Evolutionary conservation across 352 stramenopile genomes (phyloP).

Genomic region (Aphanomyces astaci): DNA sequence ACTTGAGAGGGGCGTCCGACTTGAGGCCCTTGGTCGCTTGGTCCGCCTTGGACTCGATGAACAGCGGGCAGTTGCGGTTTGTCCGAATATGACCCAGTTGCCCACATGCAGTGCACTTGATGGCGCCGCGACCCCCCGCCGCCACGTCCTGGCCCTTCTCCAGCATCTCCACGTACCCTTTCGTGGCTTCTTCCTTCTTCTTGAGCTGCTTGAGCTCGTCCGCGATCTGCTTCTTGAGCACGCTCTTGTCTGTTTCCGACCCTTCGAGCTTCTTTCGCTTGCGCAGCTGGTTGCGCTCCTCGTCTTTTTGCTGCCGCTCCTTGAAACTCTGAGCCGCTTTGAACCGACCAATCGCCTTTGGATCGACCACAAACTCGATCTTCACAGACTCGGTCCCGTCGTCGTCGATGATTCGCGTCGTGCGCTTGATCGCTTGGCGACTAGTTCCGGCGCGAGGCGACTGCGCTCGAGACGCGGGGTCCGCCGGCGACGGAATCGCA

Average conservation of each 20-base stretch:
- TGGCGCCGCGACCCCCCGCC: slow-evolving; percentile 45
- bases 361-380: slow-evolving; percentile 75
- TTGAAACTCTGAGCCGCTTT: slow-evolving; percentile 69
- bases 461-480: slow-evolving; percentile 54
- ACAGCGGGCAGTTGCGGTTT: slow-evolving; percentile 73
- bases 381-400: slow-evolving; percentile 66
- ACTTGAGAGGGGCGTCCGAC: slow-evolving; percentile 42
- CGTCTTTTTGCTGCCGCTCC: slow-evolving; percentile 56
- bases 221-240: slow-evolving; percentile 70
- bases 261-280: slow-evolving; percentile 69
- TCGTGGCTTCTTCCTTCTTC: slow-evolving; percentile 75
- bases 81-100: slow-evolving; percentile 77
- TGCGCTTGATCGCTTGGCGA: slow-evolving; percentile 63
- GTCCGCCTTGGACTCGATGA: slow-evolving; percentile 39
- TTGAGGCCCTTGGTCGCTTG: slow-evolving; percentile 21
- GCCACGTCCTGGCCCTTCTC: slow-evolving; percentile 49
- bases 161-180: slow-evolving; percentile 75
- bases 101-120: slow-evolving; percentile 75
- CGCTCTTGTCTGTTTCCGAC: slow-evolving; percentile 38
- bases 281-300: slow-evolving; percentile 63
- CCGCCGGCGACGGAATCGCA: slow-evolving; percentile 52
- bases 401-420: slow-evolving; percentile 67
- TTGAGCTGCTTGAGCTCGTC: slow-evolving; percentile 80
- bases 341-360: slow-evolving; percentile 58
- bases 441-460: slow-evolving; percentile 44